Conservation (phyloP, 1,284 basidiomycete genomes). For the Porphyrellus sp. region DNA sequence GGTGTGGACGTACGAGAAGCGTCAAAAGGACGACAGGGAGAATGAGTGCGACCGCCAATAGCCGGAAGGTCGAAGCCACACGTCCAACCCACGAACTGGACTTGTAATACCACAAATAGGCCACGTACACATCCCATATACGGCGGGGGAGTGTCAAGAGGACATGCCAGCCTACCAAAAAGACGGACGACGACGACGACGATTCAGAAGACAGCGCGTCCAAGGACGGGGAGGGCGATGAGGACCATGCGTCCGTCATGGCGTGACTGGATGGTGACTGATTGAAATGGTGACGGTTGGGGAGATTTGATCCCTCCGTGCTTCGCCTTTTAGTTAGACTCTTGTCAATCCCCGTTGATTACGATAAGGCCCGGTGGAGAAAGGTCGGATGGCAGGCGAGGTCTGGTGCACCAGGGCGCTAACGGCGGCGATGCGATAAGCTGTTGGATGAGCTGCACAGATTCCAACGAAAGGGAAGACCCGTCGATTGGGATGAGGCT, state of each 20-base stretch:
- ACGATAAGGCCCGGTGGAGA: constrained; percentile 26
- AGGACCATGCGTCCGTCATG: constrained; percentile 11
- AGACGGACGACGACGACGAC: constrained; percentile 3
- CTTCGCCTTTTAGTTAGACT: constrained; percentile 4
- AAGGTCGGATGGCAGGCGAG: constrained; percentile 12
- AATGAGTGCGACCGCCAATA: constrained; percentile 60
- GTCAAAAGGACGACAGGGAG: constrained; percentile 64
- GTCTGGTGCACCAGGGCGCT: constrained; percentile 2
- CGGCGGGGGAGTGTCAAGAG: constrained; percentile 5
- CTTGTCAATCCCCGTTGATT: constrained; percentile 17
- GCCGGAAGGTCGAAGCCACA: constrained; percentile 59
- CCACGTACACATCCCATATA: constrained; percentile 57
- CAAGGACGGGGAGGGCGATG: constrained; percentile 10
- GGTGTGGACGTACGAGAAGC: constrained; percentile 51
- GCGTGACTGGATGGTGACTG: constrained; percentile 8
- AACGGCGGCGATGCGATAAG: constrained; percentile 16
- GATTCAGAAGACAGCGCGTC: neutral
- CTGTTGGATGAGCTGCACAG: neutral
- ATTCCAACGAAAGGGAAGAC: no score
- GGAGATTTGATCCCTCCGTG: constrained; percentile 1
- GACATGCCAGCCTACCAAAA: constrained; percentile 14
- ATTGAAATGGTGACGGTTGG: neutral
- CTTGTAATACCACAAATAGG: constrained; percentile 60
- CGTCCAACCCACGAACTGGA: constrained; percentile 65
- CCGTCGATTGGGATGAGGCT: no score